Conservation (phyloP, 176 grass and related monocot genomes). For the Carex scoparia region DNA sequence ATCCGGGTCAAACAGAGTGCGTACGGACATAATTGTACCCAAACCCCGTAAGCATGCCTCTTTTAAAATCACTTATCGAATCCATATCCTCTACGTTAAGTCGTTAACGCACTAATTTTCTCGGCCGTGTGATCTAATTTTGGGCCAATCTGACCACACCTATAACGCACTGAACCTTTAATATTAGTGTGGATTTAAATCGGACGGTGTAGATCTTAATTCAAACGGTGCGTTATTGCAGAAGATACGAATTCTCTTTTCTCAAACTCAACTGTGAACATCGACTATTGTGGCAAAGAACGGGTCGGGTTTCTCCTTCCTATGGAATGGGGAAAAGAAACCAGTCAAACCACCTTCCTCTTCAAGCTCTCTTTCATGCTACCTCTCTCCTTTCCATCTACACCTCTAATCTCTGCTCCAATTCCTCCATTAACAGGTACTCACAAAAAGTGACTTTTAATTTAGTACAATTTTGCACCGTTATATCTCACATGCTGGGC, state of each 20-base stretch:
- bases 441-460: not conserved
- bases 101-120: too few relatives aligned
- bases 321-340: not conserved
- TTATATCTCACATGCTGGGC: not conserved
- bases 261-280: not conserved
- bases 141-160: too few relatives aligned
- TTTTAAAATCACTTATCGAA: too few relatives aligned
- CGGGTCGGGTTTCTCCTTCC: constrained; percentile 4
- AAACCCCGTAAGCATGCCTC: not conserved
- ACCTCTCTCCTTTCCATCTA: constrained; percentile 8
- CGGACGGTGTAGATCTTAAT: too few relatives aligned
- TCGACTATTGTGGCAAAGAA: not conserved
- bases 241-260: too few relatives aligned
- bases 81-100: too few relatives aligned
- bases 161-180: too few relatives aligned
- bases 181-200: too few relatives aligned
- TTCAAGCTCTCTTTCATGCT: constrained; percentile 16
- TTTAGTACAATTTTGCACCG: not conserved
- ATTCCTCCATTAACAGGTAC: constrained; percentile 12
- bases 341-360: not conserved
- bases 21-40: not conserved
- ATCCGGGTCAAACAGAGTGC: not conserved
- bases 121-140: too few relatives aligned
- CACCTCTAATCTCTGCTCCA: not conserved
- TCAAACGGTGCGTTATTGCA: too few relatives aligned